phyloP scores from a whole-genome alignment of 2,329 filamentous ascomycete genomes.

The Colletotrichum horii region DNA sequence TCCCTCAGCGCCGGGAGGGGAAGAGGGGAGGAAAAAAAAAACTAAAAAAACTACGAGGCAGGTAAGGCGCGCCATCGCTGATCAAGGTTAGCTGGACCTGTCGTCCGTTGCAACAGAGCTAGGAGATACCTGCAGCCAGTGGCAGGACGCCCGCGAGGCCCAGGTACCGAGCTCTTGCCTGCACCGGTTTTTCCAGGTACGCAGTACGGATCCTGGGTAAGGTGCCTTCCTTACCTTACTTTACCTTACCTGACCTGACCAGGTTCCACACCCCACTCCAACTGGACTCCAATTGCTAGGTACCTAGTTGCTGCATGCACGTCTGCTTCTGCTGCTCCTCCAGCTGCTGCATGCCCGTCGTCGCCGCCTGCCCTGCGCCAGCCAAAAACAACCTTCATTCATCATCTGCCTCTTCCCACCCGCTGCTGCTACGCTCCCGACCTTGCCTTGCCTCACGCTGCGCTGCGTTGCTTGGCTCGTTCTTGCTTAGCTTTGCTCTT shows the following conservation, averaged over 20 bases:
- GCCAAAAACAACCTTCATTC: conserved; percentile 15
- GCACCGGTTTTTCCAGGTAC: neutral
- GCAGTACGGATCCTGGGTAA: neutral
- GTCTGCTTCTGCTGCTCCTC: neutral
- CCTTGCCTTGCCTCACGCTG: neutral
- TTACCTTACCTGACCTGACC: neutral
- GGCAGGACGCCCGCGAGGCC: neutral
- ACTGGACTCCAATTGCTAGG: neutral
- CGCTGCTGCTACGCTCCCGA: neutral
- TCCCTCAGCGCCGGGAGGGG: neutral
- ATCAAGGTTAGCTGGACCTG: neutral
- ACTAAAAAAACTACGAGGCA: neutral
- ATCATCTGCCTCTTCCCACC: conserved; percentile 1
- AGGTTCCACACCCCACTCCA: neutral
- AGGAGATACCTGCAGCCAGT: neutral
- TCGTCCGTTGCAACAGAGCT: conserved; percentile 4
- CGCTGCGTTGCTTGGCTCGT: neutral
- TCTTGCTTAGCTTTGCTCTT: neutral
- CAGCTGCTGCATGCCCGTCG: neutral
- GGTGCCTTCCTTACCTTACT: too few species aligned
- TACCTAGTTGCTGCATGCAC: neutral
- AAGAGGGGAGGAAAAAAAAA: neutral
- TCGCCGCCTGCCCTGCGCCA: neutral
- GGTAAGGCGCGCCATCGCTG: neutral
- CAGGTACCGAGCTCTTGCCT: conserved; percentile 7